Evolutionary conservation across 495 filamentous ascomycete genomes (phyloP).

Genomic region (Xylaria sp.): DNA sequence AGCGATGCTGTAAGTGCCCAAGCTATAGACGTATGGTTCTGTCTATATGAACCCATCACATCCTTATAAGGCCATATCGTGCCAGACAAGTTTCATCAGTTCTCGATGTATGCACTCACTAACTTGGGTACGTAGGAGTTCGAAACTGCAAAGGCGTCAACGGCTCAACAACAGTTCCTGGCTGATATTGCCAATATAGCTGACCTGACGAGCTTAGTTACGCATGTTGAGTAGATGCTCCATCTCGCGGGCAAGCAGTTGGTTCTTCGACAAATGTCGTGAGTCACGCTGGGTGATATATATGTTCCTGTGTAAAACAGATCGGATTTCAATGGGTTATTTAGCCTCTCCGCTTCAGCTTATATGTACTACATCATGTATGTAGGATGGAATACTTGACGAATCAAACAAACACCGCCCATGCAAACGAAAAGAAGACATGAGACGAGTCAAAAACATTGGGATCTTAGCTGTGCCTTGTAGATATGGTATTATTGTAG

Average conservation of each 20-base stretch:
- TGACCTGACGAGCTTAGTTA: slow-evolving; percentile 6
- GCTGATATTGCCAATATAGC: background rate
- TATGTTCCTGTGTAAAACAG: background rate
- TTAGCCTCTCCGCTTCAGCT: slow-evolving; percentile 2
- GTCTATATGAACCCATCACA: background rate
- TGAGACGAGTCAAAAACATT: background rate
- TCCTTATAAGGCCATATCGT: background rate
- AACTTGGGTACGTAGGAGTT: slow-evolving; percentile 9
- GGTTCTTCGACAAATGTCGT: background rate
- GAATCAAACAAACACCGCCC: background rate
- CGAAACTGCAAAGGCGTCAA: background rate
- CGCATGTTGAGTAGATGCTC: background rate
- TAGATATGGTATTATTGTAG: background rate
- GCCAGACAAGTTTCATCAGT: background rate
- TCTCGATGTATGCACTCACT: background rate
- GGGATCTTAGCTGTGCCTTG: background rate
- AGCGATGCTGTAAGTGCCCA: slow-evolving; percentile 18
- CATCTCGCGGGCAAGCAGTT: background rate
- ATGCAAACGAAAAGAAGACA: background rate
- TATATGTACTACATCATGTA: background rate
- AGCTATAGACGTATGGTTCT: background rate
- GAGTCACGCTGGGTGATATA: background rate
- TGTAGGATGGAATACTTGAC: background rate
- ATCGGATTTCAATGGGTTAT: background rate
- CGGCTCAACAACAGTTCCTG: slow-evolving; percentile 1